These are phyloP conservation scores for Trypanosoma cruzi DNA, from an alignment of 208 protist genomes.

Conservation along the genomic window DNA sequence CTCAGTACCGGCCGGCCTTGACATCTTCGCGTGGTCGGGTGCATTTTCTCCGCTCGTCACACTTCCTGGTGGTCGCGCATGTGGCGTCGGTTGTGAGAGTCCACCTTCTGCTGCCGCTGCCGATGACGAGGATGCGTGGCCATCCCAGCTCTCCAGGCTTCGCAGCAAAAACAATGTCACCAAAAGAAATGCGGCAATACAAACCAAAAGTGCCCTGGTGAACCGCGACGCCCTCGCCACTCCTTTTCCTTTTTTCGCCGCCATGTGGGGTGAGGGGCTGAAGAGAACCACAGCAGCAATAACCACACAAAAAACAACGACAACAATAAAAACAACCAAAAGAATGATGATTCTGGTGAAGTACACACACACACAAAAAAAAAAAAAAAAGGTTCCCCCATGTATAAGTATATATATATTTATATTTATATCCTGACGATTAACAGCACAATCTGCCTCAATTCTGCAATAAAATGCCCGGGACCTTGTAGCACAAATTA, in stretches of 20 bases:
- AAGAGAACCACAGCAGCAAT: too few species aligned
- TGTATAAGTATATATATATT: too few species aligned
- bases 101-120: too few species aligned
- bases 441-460: too few species aligned
- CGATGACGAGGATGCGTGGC: neutral
- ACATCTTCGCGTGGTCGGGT: neutral
- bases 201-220: neutral
- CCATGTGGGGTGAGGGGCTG: too few species aligned
- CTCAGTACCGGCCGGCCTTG: neutral
- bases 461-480: too few species aligned
- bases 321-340: constrained; percentile 15
- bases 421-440: too few species aligned
- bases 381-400: constrained; percentile 17
- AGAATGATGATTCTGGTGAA: too few species aligned
- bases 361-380: too few species aligned
- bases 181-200: neutral
- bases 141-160: neutral
- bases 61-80: neutral
- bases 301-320: constrained; percentile 6
- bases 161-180: neutral
- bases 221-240: neutral
- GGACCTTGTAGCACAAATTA: too few species aligned
- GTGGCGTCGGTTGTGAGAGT: too few species aligned
- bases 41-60: neutral
- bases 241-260: constrained; percentile 10